phyloP scores from a whole-genome alignment of 2,329 filamentous ascomycete species.

The Boeremia lycopersici region DNA sequence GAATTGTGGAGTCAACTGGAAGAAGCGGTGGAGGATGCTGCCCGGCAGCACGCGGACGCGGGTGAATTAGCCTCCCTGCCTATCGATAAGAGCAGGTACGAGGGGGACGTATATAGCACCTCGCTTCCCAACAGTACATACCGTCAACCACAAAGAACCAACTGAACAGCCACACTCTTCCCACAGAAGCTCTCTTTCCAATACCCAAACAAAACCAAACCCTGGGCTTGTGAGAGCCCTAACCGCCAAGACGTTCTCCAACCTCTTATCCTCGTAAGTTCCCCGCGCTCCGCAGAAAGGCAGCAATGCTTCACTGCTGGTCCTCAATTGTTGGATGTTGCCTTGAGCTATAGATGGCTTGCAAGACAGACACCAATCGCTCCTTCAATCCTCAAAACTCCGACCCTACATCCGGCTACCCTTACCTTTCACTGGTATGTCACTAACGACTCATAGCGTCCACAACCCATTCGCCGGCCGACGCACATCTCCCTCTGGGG shows the following conservation, averaged over 20 bases:
- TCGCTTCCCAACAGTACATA: conserved; percentile 7
- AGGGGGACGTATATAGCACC: conserved; percentile 26
- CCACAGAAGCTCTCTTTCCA: conserved; percentile 14
- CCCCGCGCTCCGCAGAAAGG: conserved; percentile 19
- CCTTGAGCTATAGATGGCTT: neutral
- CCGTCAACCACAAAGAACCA: conserved; percentile 17
- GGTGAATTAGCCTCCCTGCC: conserved; percentile 24
- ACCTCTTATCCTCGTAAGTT: conserved; percentile 93
- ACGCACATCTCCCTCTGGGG: conserved; percentile 87
- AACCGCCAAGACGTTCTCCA: conserved; percentile 95
- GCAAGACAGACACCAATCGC: neutral
- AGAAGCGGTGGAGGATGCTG: conserved; percentile 40
- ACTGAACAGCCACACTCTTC: conserved; percentile 11
- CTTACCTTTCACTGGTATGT: neutral
- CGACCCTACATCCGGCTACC: neutral
- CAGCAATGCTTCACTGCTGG: neutral
- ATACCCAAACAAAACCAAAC: conserved; percentile 19
- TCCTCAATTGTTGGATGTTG: too few species aligned
- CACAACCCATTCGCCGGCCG: conserved; percentile 97
- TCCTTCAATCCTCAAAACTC: too few species aligned
- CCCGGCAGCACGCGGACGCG: conserved; percentile 38
- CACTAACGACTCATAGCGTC: conserved; percentile 61
- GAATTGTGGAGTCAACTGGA: conserved; percentile 33
- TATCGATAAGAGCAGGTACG: conserved; percentile 27
- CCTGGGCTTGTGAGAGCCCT: conserved; percentile 51